These are phyloP conservation scores for Epichloe sibirici DNA, from an alignment of 2,329 filamentous ascomycete genomes.

Conservation along the genomic window DNA sequence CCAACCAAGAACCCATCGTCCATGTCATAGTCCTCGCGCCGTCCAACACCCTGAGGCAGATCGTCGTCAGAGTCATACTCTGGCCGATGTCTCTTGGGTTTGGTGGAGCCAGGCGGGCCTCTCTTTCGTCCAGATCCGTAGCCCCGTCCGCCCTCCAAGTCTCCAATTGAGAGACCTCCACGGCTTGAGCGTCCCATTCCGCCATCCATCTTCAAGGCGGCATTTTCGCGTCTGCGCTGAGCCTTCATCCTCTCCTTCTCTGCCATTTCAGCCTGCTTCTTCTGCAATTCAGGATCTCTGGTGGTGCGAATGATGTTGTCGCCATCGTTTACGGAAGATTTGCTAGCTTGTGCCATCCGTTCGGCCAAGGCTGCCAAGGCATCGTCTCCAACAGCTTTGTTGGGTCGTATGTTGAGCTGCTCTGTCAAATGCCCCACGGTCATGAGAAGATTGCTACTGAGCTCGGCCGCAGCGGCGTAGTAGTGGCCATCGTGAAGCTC, in stretches of 20 bases:
- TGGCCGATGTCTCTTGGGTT: conserved; percentile 40
- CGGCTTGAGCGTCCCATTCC: conserved; percentile 38
- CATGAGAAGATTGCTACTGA: conserved; percentile 55
- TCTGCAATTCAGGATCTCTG: conserved; percentile 63
- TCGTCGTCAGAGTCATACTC: conserved; percentile 74
- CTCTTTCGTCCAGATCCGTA: conserved; percentile 40
- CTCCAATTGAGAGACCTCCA: conserved; percentile 52
- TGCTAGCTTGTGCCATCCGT: conserved; percentile 52
- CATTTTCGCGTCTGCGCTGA: conserved; percentile 54
- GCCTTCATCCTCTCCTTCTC: conserved; percentile 62
- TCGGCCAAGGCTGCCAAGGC: conserved; percentile 57
- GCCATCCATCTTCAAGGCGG: conserved; percentile 51
- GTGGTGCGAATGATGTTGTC: conserved; percentile 59
- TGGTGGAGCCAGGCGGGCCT: conserved; percentile 34
- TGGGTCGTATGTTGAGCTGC: conserved; percentile 56
- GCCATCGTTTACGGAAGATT: conserved; percentile 39
- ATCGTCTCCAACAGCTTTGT: conserved; percentile 56
- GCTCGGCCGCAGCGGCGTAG: conserved; percentile 61
- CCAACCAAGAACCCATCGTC: conserved; percentile 68
- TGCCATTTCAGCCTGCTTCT: conserved; percentile 59
- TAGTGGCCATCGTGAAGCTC: conserved; percentile 61
- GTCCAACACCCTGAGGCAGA: conserved; percentile 45
- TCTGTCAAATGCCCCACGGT: conserved; percentile 67
- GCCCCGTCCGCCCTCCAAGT: conserved; percentile 51
- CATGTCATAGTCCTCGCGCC: conserved; percentile 65